phyloP scores from a whole-genome alignment of 139 green algal species.

The Chlorella ohadii region DNA sequence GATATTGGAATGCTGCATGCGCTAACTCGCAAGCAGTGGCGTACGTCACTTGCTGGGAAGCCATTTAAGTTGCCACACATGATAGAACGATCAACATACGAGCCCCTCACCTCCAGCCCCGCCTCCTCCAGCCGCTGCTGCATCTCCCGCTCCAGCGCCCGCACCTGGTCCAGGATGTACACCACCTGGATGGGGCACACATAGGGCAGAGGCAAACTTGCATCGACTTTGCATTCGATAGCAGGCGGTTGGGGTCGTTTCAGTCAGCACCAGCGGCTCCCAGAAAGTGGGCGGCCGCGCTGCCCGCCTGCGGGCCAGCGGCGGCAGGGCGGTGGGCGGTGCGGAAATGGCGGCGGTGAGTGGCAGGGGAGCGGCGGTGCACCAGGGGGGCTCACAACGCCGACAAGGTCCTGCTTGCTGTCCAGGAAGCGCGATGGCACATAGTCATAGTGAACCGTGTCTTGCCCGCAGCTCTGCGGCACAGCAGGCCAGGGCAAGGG shows the following conservation, averaged over 20 bases:
- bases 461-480: not conserved
- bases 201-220: not conserved
- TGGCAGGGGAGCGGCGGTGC: no score
- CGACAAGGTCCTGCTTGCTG: not conserved
- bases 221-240: no score
- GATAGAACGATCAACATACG: no score
- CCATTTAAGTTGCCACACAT: no score
- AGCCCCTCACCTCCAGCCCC: constrained; percentile 58
- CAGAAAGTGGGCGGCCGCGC: no score
- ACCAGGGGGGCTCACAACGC: not conserved
- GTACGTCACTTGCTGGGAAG: no score
- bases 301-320: not conserved
- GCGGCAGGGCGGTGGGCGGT: not conserved
- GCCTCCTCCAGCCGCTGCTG: constrained; percentile 53
- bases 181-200: constrained; percentile 63
- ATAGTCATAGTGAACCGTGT: not conserved
- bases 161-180: constrained; percentile 88
- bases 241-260: no score
- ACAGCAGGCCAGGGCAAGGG: no score
- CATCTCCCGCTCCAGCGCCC: constrained; percentile 80
- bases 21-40: no score
- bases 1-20: no score
- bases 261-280: no score
- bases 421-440: not conserved
- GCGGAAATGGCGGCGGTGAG: no score